Base-by-base conservation (phyloP, 805 yeast genomes). In the Candida sithepensis region DNA sequence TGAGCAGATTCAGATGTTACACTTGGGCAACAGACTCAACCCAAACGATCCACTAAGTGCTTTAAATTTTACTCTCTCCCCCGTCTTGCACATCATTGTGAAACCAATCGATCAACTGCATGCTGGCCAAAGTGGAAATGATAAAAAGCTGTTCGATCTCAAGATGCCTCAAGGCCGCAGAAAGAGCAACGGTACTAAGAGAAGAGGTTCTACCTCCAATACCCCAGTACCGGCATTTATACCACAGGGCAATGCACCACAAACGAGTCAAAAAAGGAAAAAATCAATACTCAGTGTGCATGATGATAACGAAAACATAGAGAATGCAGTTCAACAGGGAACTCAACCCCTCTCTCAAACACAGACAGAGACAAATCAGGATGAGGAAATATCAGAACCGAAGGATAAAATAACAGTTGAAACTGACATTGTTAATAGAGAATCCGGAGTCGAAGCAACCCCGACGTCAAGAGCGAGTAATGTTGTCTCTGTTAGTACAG, bases 1-100 rank as follows among this genome's bases (percentile, higher is more conserved):
- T 2, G 64, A 66, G 3, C 66, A 65, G 46, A 51, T 66, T 7
- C 69, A 65, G 43, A 42, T 66, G 13, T 43, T 66, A 7, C 67
- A 65, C 49, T 41, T 63, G 18, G 70, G 70, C 2, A 47, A 48
- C 36, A 49, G 67, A 42, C 44, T 66, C 9, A 57, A 64, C 39
- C 67, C 68, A 2, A 58, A 59, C 41, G 53, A 47, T 1, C 20
- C 24, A 2, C 14, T 66, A 19, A 42, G 42, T n/a, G 21, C 56
- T 2, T 48, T 66, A 24, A 58, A 64, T 44, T 30, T 65, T 4
- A 41, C 26, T 0, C 19, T 56, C 7, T 65, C 68, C 4, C 59
- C 60, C 2, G 50, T 64, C 1, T 28, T 66, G 3, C 70, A 66
- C 44, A 43, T 66, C n/a, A 42, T 64, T 2, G 51, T 66, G n/a